Base-by-base conservation (phyloP, 495 filamentous ascomycete species). In the Podospora conica region DNA sequence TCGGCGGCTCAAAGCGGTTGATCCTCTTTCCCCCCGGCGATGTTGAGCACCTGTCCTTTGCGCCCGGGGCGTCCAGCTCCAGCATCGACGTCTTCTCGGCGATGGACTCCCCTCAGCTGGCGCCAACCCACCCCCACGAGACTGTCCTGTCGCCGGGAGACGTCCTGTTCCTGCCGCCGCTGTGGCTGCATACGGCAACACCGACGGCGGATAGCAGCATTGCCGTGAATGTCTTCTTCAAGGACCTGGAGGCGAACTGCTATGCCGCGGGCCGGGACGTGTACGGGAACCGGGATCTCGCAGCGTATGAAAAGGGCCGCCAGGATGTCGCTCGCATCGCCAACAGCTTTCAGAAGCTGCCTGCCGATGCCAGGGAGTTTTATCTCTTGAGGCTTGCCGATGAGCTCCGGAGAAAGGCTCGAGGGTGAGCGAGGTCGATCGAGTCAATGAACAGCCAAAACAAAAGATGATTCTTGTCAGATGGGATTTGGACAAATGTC, bases 171-270 rank as follows among this genome's bases (percentile, higher is more conserved):
- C 82, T 96, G 33, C 92, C 92, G 1, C 85, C 92, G 1, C 76
- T 94, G 23, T 96, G 92, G 92, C 78, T 90, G 33, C 92, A 96
- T 74, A 89, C 89, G n/a, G 90, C 89, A 3, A 84, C 83, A 4
- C 89, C 90, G 1, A 78, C 80, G 1, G 84, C 82, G 15, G 81
- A 83, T 6, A 69, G 85, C 31, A 92, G 90, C 69, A 80, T 96
- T 7, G 90, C 89, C 1, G 87, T 96, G 5, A 96, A 97, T 71
- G 84, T 93, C 12, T 96, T 95, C 80, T 96, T 96, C 73, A 85
- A 85, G 53, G 89, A 88, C 64, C 77, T 93, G 10, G 79, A 85
- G 24, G 78, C 76, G 15, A 86, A 85, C 22, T 60, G 28, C 3
- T 96, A 96, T 76, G 85, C 92, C 8, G 68, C 84, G 24, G 92